Base-by-base conservation (phyloP, 345 rosid genomes). In the Eutrema yunnanense region DNA sequence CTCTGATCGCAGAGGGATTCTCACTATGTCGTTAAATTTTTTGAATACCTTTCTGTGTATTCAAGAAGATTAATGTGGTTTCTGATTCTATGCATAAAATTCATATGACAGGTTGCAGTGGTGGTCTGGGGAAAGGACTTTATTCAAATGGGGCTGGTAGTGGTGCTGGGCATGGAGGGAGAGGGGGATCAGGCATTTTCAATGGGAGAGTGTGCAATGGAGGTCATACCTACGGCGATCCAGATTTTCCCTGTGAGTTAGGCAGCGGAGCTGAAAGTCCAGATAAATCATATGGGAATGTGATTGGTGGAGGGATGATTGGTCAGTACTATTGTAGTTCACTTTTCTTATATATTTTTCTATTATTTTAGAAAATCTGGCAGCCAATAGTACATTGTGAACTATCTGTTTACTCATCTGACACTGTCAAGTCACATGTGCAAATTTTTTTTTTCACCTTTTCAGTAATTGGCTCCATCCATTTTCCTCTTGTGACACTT, bases 141-240 rank as follows among this genome's bases (percentile, higher is more conserved):
- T 91, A 86, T 82, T 83, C 86, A 42, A 75, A 88, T 76, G 96
- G 98, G 73, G 95, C 92, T 82, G 96, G 97, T 55, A 87, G 98
- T 80, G 98, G 97, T 71, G 97, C 97, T 72, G 97, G 98, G 63
- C 98, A 94, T 65, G 98, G 98, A 13, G 98, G 98, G 66, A 73
- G 84, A 67, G 98, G 98, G 56, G 98, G 98, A 51, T 84, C 95
- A 53, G 98, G 98, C 72, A 84, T 76, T 81, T 94, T 82, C 82
- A 86, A 92, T 59, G 97, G 97, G 61, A 86, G 86, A 67, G 77
- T 86, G 69, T 83, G 90, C 79, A 84, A 71, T 65, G 97, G 97
- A 68, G 99, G 97, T 72, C 82, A 79, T 71, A 79, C 81, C 61
- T 92, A 95, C 67, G 99, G 99, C 16, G 80, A 81, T 82, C 90